These are phyloP conservation scores for Aspergillus egyptiacus DNA, from an alignment of 495 filamentous ascomycete species.

Conservation along the genomic window DNA sequence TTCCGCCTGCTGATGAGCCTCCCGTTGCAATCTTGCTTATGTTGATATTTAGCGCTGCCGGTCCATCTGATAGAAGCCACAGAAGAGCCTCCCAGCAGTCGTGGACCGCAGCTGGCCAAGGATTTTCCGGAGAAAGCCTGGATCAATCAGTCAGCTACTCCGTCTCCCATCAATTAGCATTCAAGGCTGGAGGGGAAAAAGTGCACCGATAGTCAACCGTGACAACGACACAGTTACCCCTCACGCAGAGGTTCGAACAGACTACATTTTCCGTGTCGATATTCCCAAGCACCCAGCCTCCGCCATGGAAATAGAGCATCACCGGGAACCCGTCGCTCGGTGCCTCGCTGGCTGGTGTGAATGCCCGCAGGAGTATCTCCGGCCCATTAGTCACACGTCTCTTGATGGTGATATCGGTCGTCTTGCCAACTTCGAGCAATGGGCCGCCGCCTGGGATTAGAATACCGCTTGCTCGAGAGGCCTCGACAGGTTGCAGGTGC, in stretches of 20 bases:
- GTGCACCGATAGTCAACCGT: slow-evolving; percentile 49
- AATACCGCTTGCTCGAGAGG: slow-evolving; percentile 46
- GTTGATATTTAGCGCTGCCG: slow-evolving; percentile 36
- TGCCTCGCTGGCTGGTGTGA: slow-evolving; percentile 40
- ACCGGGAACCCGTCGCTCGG: slow-evolving; percentile 49
- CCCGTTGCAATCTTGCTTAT: slow-evolving; percentile 45
- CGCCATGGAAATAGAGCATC: slow-evolving; percentile 53
- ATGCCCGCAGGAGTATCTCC: slow-evolving; percentile 39
- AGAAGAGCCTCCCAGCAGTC: slow-evolving; percentile 54
- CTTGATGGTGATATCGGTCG: slow-evolving; percentile 40
- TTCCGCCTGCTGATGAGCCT: slow-evolving; percentile 52
- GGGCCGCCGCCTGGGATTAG: slow-evolving; percentile 51
- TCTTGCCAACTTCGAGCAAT: slow-evolving; percentile 44
- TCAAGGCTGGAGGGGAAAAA: background rate
- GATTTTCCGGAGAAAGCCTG: slow-evolving; percentile 51
- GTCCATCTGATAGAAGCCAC: slow-evolving; percentile 44
- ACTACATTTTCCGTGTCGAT: slow-evolving; percentile 55
- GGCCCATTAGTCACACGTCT: slow-evolving; percentile 45
- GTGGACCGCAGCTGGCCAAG: slow-evolving; percentile 51
- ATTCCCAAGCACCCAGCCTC: slow-evolving; percentile 54
- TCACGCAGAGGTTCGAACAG: slow-evolving; percentile 48
- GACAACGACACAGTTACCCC: slow-evolving; percentile 47
- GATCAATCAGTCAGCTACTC: background rate
- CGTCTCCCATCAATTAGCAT: background rate
- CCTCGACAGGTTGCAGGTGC: slow-evolving; percentile 48